Evolutionary conservation across 2,329 filamentous ascomycete genomes (phyloP).

Genomic region (Trichoderma semiorbis): DNA sequence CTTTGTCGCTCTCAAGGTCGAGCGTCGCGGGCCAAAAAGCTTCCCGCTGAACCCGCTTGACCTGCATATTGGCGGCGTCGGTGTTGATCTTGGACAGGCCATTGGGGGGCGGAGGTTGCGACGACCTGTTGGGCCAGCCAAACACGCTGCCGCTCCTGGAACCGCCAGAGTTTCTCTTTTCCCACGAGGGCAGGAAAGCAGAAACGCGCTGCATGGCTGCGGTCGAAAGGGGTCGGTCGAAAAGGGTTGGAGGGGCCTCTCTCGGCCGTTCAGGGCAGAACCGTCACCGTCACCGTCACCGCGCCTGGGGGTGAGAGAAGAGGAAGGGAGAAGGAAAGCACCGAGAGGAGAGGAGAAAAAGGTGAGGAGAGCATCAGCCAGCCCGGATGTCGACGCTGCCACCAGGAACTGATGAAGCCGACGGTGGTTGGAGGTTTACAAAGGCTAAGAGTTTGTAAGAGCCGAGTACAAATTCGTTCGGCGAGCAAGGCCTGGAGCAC

Average conservation of each 20-base stretch:
- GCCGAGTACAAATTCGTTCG: background rate
- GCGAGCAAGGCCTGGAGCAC: background rate
- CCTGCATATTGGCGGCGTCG: constrained; percentile 31
- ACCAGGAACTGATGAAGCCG: background rate
- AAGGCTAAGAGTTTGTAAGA: background rate
- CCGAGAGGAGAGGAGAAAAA: background rate
- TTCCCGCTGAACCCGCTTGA: constrained; percentile 46
- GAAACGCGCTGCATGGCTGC: constrained; percentile 44
- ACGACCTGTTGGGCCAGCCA: constrained; percentile 44
- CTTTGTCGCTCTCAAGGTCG: constrained; percentile 88
- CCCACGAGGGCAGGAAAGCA: constrained; percentile 43
- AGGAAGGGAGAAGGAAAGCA: background rate
- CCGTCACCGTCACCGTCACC: constrained; percentile 23
- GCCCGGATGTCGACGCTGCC: background rate
- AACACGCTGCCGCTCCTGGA: constrained; percentile 35
- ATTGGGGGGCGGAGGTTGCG: constrained; percentile 22
- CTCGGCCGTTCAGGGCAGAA: constrained; percentile 30
- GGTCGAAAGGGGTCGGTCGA: constrained; percentile 6
- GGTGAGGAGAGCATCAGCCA: background rate
- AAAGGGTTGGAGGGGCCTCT: constrained; percentile 24
- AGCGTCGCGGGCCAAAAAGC: constrained; percentile 82
- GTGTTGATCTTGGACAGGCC: constrained; percentile 34
- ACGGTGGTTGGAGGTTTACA: background rate
- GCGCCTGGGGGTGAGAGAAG: constrained; percentile 20
- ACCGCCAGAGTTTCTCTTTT: constrained; percentile 39